Conservation (phyloP, 108 stramenopile species). For the Pseudonitzschia multiseries region DNA sequence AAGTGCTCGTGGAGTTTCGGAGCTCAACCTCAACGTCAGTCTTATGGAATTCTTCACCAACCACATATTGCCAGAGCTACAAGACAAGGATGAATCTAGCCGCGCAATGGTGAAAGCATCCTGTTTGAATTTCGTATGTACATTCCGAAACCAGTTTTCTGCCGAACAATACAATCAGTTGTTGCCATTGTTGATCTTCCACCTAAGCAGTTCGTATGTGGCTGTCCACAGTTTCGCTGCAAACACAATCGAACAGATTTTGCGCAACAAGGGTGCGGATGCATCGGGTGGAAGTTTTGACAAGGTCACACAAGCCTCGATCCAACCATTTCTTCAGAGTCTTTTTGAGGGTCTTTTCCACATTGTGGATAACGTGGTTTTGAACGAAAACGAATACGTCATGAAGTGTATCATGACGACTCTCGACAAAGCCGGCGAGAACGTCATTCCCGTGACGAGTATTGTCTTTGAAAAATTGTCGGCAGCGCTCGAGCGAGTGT, state of each 20-base stretch:
- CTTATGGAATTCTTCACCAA: constrained; percentile 87
- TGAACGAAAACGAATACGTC: constrained; percentile 94
- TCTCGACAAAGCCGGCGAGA: constrained; percentile 72
- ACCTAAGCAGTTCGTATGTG: constrained; percentile 64
- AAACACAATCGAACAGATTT: constrained; percentile 84
- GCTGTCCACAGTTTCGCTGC: constrained; percentile 98
- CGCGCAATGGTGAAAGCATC: constrained; percentile 94
- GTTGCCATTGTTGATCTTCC: constrained; percentile 73
- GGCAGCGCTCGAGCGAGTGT: constrained; percentile 75
- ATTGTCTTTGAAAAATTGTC: constrained; percentile 87
- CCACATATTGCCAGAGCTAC: constrained; percentile 85
- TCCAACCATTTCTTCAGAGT: constrained; percentile 76
- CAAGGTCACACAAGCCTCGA: constrained; percentile 64
- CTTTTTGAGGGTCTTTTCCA: constrained; percentile 89
- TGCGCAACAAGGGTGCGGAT: constrained; percentile 64
- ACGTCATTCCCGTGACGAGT: constrained; percentile 79
- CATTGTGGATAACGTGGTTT: constrained; percentile 81
- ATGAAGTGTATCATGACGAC: constrained; percentile 97
- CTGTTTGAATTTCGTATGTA: constrained; percentile 90
- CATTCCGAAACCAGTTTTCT: constrained; percentile 94
- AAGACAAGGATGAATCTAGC: constrained; percentile 67
- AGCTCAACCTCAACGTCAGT: constrained; percentile 81
- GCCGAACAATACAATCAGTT: constrained; percentile 61
- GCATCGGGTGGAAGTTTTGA: constrained; percentile 41
- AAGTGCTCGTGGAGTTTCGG: constrained; percentile 82